phyloP scores from a whole-genome alignment of 2,329 filamentous ascomycete species.

The Neopestalotiopsis sp. region DNA sequence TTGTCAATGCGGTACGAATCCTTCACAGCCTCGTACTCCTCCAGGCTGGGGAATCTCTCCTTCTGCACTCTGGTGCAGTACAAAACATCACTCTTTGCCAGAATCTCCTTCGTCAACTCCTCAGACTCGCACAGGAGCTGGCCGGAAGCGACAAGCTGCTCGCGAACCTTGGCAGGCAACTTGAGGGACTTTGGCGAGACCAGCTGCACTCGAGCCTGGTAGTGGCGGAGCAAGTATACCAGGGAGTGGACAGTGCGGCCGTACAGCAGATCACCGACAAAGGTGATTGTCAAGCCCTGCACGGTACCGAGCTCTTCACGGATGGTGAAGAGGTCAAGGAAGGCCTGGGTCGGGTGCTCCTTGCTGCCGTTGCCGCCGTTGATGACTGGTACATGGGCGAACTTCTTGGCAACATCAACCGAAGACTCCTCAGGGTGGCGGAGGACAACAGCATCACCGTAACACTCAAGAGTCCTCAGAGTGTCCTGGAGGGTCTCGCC shows the following conservation, averaged over 20 bases:
- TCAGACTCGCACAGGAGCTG: conserved; percentile 79
- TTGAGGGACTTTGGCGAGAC: conserved; percentile 81
- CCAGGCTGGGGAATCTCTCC: conserved; percentile 85
- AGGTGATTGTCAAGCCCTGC: conserved; percentile 93
- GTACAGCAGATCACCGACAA: conserved; percentile 90
- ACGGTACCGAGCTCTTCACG: conserved; percentile 96
- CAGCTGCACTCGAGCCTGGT: conserved; percentile 92
- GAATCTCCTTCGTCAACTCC: conserved; percentile 82
- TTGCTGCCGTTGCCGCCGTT: conserved; percentile 96
- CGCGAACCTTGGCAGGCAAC: conserved; percentile 76
- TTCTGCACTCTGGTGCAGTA: conserved; percentile 98
- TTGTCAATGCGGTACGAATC: conserved; percentile 90
- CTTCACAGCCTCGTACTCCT: conserved; percentile 86
- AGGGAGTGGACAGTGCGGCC: conserved; percentile 95
- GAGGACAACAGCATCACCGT: conserved; percentile 93
- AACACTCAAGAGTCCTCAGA: conserved; percentile 90
- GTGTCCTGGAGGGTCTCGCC: conserved; percentile 94
- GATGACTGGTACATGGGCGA: conserved; percentile 89
- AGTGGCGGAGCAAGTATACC: conserved; percentile 91
- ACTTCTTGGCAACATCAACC: conserved; percentile 83
- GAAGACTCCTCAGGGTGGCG: conserved; percentile 86
- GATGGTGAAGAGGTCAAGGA: conserved; percentile 97
- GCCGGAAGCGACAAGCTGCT: conserved; percentile 73
- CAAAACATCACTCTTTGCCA: conserved; percentile 86
- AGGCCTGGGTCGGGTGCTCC: conserved; percentile 96